phyloP scores from a whole-genome alignment of 257 asterid species.

The Cynanchum wilfordii region DNA sequence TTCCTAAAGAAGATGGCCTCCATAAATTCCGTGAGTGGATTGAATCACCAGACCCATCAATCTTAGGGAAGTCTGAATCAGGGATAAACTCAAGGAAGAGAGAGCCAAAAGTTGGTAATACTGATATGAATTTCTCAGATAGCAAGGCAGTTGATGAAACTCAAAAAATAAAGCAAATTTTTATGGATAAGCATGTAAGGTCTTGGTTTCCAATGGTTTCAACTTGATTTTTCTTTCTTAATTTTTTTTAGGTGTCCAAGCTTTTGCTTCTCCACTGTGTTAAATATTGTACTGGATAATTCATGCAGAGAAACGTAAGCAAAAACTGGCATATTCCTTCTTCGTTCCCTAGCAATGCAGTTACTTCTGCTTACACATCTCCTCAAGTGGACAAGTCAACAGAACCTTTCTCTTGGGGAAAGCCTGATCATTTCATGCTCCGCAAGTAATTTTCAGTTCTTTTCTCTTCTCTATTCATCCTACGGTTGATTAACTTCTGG shows the following conservation, averaged over 20 bases:
- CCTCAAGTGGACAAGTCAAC: constrained; percentile 94
- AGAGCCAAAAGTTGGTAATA: constrained; percentile 37
- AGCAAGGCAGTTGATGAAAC: constrained; percentile 31
- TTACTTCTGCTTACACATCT: constrained; percentile 71
- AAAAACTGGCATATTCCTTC: constrained; percentile 93
- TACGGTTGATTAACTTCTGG: too few species aligned
- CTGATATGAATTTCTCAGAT: constrained; percentile 20
- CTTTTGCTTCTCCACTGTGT: constrained; percentile 15
- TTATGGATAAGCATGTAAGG: constrained; percentile 83
- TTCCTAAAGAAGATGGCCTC: constrained; percentile 83
- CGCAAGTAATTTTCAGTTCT: constrained; percentile 55
- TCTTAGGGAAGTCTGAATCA: constrained; percentile 57
- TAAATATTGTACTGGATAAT: constrained; percentile 8
- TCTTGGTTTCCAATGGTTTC: constrained; percentile 5
- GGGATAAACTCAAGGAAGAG: constrained; percentile 38
- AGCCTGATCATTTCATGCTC: constrained; percentile 81
- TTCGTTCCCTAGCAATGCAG: constrained; percentile 85
- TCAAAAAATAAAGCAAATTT: constrained; percentile 48
- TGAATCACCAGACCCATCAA: constrained; percentile 90
- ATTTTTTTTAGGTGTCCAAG: constrained; percentile 3
- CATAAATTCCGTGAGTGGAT: constrained; percentile 87
- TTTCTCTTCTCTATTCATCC: not conserved
- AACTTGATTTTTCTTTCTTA: constrained; percentile 4
- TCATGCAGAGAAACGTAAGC: constrained; percentile 86
- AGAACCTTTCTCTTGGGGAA: constrained; percentile 85